A percentile compares a stretch with the other conserved stretches of the same genome.
phyloP scores from a whole-genome alignment of 2,329 filamentous ascomycete genomes.

The Ceratocystis diversiconidia region DNA sequence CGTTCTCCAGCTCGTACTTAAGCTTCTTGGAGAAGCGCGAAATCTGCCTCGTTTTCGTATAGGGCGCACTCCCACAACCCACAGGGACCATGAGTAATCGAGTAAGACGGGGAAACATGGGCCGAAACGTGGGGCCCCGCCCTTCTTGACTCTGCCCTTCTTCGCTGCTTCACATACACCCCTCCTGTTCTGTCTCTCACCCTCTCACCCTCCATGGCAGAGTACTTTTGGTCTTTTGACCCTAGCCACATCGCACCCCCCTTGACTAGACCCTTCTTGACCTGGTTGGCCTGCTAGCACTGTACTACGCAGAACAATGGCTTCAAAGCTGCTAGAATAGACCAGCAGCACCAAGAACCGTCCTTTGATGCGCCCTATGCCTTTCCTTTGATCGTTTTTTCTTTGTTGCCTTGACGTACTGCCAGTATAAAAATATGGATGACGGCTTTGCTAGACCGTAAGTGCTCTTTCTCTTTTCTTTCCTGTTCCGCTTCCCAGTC shows the following conservation, averaged over 20 bases:
- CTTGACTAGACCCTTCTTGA: neutral
- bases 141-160: neutral
- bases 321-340: neutral
- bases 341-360: neutral
- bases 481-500: neutral
- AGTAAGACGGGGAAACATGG: no score
- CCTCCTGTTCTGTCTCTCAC: neutral
- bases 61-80: no score
- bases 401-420: neutral
- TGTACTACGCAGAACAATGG: neutral
- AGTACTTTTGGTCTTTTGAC: neutral
- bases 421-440: conserved; percentile 2
- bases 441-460: conserved; percentile 4
- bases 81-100: no score
- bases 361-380: neutral
- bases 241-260: neutral
- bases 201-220: neutral
- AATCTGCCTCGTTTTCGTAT: no score
- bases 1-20: no score
- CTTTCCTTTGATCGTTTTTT: neutral
- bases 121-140: neutral
- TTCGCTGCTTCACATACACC: no score
- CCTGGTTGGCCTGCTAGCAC: neutral
- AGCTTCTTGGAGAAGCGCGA: no score
- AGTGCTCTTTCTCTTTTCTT: neutral